Evolutionary conservation across 805 yeast genomes (phyloP), one percentile per base, ranked within the genome.

Genomic region (Cyberlindnera maritima): DNA sequence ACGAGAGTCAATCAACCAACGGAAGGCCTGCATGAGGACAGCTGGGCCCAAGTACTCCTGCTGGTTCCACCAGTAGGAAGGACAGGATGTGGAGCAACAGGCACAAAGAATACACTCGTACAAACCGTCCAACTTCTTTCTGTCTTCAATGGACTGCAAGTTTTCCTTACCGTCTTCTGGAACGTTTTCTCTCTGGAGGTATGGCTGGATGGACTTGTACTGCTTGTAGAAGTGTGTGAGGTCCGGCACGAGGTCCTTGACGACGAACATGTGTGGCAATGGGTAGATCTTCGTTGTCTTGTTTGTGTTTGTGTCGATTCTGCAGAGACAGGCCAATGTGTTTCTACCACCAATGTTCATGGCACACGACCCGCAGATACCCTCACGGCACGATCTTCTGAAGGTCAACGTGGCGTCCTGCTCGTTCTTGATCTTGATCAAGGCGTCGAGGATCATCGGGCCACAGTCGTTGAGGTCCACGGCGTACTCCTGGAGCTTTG

Each of bases 21-120:
- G 85, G 80, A 83, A 94, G 46, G 98, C 97, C 78, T 94, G 99
- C 97, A 94, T 88, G 69, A 94, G 80, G 46, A 94, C 98, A 26
- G 99, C 99, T 21, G 99, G 99, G 48, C 99, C 99, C 61, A 94
- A 76, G 73, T 94, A 94, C 76, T 94, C 96, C 72, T 91, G 96
- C 75, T 89, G 96, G 75, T 94, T 94, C 99, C 99, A 94, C 99
- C 99, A 94, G 80, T 94, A 94, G 3, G 98, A 91, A 45, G 99
- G 99, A 76, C 99, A 94, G 17, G 98, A 84, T 43, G 99, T 94
- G 31, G 97, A 91, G 72, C 99, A 92, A 74, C 99, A 91, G 11
- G 99, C 99, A 76, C 99, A 92, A 66, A 92, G 76, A 62, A 92
- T 92, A 77, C 99, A 92, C 74, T 92, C 98, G 74, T 92, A 92